Evolutionary conservation across 164 flowering plant genomes (phyloP).

Genomic region (Tetracentron sinense): DNA sequence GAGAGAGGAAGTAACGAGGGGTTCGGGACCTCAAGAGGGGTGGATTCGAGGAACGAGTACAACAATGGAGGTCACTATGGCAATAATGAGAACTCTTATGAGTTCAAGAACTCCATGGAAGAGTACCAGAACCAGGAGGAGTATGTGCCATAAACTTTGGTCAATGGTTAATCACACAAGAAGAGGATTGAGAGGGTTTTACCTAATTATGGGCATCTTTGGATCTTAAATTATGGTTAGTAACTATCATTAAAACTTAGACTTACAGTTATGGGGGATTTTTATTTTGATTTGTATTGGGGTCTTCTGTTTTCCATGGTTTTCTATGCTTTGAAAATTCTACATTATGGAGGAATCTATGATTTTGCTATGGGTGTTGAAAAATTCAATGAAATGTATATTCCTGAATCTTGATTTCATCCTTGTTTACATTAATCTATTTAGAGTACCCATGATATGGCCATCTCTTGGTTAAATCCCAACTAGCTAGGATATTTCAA

Average conservation of each 20-base stretch:
- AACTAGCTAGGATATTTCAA: too few relatives aligned
- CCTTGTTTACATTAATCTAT: too few relatives aligned
- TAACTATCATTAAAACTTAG: not conserved
- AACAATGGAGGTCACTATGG: slow-evolving; percentile 14
- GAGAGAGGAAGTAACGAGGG: slow-evolving; percentile 1
- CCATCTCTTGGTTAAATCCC: too few relatives aligned
- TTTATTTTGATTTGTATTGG: not conserved
- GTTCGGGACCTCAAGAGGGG: not conserved
- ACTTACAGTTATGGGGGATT: not conserved
- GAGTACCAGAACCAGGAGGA: slow-evolving; percentile 22
- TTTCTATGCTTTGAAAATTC: too few relatives aligned
- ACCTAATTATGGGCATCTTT: not conserved
- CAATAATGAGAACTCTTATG: slow-evolving; percentile 22
- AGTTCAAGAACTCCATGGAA: slow-evolving; percentile 18
- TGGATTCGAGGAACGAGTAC: slow-evolving; percentile 13
- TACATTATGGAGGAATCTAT: too few relatives aligned
- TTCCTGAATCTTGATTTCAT: too few relatives aligned
- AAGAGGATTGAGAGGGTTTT: not conserved
- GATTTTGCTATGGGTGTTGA: too few relatives aligned
- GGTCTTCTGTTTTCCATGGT: not conserved
- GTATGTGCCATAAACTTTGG: slow-evolving; percentile 19
- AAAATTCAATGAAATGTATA: too few relatives aligned
- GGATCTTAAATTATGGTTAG: slow-evolving; percentile 3
- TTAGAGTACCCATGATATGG: too few relatives aligned
- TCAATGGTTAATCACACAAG: not conserved